These are phyloP conservation scores for Pythium vanterpoolii DNA, from an alignment of 352 stramenopile species.

Conservation along the genomic window DNA sequence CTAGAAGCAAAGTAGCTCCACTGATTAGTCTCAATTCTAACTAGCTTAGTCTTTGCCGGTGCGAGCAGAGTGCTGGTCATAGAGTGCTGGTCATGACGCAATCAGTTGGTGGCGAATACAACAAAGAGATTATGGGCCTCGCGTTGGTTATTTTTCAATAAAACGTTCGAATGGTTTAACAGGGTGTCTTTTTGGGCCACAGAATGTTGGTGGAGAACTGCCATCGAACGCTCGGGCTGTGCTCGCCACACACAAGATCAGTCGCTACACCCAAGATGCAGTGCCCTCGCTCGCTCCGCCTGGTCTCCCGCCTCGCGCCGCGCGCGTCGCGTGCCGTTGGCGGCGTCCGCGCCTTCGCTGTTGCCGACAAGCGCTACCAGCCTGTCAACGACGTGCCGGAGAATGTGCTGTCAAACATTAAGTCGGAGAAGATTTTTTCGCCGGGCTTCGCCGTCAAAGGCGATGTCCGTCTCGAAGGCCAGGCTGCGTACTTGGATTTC, in stretches of 20 bases:
- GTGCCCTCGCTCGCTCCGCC: constrained; percentile 6
- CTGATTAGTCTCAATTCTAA: constrained; percentile 21
- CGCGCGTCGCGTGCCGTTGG: constrained; percentile 3
- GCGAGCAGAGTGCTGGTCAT: not conserved
- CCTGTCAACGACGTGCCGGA: constrained; percentile 80
- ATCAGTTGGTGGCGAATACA: too few species aligned
- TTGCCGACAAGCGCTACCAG: constrained; percentile 81
- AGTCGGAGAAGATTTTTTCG: constrained; percentile 79
- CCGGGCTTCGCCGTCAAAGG: constrained; percentile 76
- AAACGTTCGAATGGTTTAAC: constrained; percentile 26
- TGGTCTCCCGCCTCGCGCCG: constrained; percentile 6
- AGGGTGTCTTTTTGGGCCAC: constrained; percentile 16
- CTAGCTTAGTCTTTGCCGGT: constrained; percentile 3
- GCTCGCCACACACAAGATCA: constrained; percentile 7
- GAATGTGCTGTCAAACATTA: constrained; percentile 80
- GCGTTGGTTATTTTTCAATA: constrained; percentile 16
- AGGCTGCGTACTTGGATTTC: constrained; percentile 94
- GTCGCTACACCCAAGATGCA: constrained; percentile 4
- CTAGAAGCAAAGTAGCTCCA: not conserved
- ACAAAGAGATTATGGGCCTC: not conserved
- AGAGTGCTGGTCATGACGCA: not conserved
- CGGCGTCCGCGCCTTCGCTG: constrained; percentile 23
- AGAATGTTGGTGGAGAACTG: constrained; percentile 21
- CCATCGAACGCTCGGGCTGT: not conserved
- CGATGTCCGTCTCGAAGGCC: constrained; percentile 65